These are phyloP conservation scores for Periconia digitata DNA, from an alignment of 2,329 filamentous ascomycete species.

Conservation along the genomic window DNA sequence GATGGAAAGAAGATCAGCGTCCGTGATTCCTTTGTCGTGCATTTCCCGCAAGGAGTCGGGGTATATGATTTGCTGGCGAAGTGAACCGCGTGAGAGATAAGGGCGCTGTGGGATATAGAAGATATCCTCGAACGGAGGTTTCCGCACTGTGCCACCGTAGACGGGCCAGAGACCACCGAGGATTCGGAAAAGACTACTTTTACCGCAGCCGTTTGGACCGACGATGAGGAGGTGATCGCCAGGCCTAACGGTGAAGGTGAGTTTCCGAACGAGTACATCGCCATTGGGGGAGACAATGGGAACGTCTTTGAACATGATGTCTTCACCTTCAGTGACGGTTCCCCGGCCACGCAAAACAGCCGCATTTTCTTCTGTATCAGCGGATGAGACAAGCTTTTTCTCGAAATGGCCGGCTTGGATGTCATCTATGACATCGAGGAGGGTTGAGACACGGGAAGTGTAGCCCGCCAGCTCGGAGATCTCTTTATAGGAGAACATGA, in stretches of 20 bases:
- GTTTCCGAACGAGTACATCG: constrained; percentile 80
- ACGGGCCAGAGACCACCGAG: constrained; percentile 96
- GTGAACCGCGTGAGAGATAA: constrained; percentile 84
- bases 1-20: constrained; percentile 76
- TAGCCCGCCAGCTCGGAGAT: constrained; percentile 95
- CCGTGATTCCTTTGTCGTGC: constrained; percentile 79
- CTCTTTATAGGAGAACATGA: constrained; percentile 98
- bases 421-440: constrained; percentile 93
- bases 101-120: constrained; percentile 98
- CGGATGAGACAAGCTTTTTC: constrained; percentile 93
- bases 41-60: constrained; percentile 87
- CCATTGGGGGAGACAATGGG: constrained; percentile 97
- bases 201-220: constrained; percentile 95
- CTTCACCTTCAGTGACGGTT: constrained; percentile 75
- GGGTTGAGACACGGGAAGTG: constrained; percentile 85
- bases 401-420: constrained; percentile 88
- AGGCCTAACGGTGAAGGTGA: constrained; percentile 83
- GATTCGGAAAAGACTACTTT: constrained; percentile 94
- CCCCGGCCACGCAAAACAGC: constrained; percentile 82
- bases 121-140: constrained; percentile 88
- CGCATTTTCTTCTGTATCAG: constrained; percentile 77
- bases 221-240: constrained; percentile 93
- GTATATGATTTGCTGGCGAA: constrained; percentile 97
- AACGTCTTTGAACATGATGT: constrained; percentile 84
- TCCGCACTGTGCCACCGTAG: constrained; percentile 90